Evolutionary conservation across 495 filamentous ascomycete genomes (phyloP), one percentile per base, ranked within the genome.

Genomic region (Podospora pseudopauciseta): DNA sequence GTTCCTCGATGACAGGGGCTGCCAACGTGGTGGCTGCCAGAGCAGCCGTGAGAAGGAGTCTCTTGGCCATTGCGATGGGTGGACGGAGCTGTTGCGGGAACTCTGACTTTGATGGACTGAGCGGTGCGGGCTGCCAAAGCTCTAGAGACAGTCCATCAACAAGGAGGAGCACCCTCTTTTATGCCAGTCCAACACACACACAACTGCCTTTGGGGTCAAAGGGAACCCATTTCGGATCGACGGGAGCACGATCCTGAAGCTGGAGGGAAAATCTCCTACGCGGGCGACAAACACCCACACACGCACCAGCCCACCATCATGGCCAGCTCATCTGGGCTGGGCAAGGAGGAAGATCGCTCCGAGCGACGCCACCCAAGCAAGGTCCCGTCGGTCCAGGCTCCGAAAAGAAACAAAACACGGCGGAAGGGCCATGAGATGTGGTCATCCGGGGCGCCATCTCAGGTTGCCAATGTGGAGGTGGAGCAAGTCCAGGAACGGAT

Each of bases 1-100:
- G 80, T 63, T 80, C 78, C 72, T 82, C 76, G 18, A 82, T 57
- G 18, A 81, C 65, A 49, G 80, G 80, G 56, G 75, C 79, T 23
- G 79, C 80, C 20, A 82, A 72, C 67, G 74, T 72, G 27, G 73
- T 65, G 54, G 77, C 74, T 70, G 78, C 76, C 57, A 78, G 64
- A 28, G 76, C 73, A 67, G 73, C 76, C 20, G 72, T 65, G 63
- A 78, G 69, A 56, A 78, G 63, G 55, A 78, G 57, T 65, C 71
- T 72, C 53, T 67, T 65, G 58, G 69, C 75, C 75, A 77, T 78
- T 67, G 74, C 70, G 26, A 26, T 23, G 19, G 63, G 32, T 19
- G 18, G 61, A 63, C 30, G 61, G 61, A 63, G 61, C 61, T 62
- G 32, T 63, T 63, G 61, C 61, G 11, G 11, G 49, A 23, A 49